Percentiles rank a stretch among this genome's conserved stretches.
Evolutionary conservation across 2,329 filamentous ascomycete genomes (phyloP).

Genomic region (Blumeria hordei): DNA sequence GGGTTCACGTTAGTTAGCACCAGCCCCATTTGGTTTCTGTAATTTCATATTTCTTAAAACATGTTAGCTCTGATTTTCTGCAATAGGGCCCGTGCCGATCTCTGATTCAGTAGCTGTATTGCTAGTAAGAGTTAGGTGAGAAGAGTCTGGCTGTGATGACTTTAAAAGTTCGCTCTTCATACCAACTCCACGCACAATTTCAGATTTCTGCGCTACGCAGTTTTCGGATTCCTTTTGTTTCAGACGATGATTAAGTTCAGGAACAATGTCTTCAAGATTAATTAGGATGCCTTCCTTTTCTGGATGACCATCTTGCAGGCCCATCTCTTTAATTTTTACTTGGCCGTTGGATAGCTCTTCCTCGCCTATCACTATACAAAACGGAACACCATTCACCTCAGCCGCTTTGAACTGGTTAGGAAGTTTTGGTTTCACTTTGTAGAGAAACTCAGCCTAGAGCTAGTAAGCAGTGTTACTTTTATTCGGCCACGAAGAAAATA

Average conservation of each 20-base stretch:
- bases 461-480: neutral
- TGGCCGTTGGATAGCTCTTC: constrained; percentile 68
- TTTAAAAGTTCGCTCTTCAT: too few species aligned
- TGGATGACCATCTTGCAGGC: constrained; percentile 56
- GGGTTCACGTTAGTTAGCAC: too few species aligned
- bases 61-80: too few species aligned
- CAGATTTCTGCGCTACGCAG: too few species aligned
- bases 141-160: too few species aligned
- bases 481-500: constrained; percentile 5
- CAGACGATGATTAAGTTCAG: constrained; percentile 33
- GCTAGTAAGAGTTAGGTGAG: too few species aligned
- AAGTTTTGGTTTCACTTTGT: constrained; percentile 79
- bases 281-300: constrained; percentile 76
- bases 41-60: too few species aligned
- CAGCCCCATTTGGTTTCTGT: too few species aligned
- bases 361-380: constrained; percentile 74
- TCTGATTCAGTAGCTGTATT: too few species aligned
- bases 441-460: constrained; percentile 51
- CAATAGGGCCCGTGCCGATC: too few species aligned
- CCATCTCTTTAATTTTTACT: constrained; percentile 70
- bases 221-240: constrained; percentile 10
- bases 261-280: constrained; percentile 33
- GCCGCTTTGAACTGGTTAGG: constrained; percentile 79
- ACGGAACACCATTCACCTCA: constrained; percentile 54
- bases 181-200: too few species aligned